These are phyloP conservation scores for Macadamia tetraphylla DNA, from an alignment of 164 flowering plant species.

Conservation along the genomic window DNA sequence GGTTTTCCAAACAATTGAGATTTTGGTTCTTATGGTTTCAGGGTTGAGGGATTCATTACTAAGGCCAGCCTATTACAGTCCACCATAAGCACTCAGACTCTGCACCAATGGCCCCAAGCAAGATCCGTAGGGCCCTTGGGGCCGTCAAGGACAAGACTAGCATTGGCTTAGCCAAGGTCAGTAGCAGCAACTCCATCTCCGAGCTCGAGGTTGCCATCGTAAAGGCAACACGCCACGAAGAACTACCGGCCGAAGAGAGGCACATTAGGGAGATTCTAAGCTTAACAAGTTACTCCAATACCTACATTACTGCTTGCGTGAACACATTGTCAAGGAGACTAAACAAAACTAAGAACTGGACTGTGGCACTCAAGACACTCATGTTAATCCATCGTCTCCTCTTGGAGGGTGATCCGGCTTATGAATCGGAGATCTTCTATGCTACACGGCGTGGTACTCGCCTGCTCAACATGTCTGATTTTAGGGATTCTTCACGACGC, in stretches of 20 bases:
- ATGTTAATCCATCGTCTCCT: slow-evolving; percentile 62
- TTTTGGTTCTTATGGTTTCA: not conserved
- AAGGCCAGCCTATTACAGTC: no score
- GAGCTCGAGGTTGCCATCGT: slow-evolving; percentile 83
- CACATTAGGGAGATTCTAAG: slow-evolving; percentile 48
- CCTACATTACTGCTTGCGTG: slow-evolving; percentile 56
- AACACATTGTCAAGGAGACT: slow-evolving; percentile 53
- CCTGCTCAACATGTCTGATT: slow-evolving; percentile 78
- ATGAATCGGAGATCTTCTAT: slow-evolving; percentile 70
- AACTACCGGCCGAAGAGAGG: slow-evolving; percentile 67
- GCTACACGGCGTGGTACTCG: slow-evolving; percentile 75
- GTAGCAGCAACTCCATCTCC: slow-evolving; percentile 48
- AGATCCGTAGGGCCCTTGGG: slow-evolving; percentile 62
- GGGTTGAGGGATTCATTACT: no score
- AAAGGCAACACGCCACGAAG: slow-evolving; percentile 86
- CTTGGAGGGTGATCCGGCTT: slow-evolving; percentile 63
- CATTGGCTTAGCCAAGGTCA: slow-evolving; percentile 45
- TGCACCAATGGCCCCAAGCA: slow-evolving; percentile 55
- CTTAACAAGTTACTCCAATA: slow-evolving; percentile 47
- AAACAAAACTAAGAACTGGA: slow-evolving; percentile 76
- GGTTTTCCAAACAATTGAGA: not conserved
- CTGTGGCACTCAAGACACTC: slow-evolving; percentile 72
- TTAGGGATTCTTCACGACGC: slow-evolving; percentile 59
- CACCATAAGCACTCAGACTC: no score
- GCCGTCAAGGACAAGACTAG: slow-evolving; percentile 70